Evolutionary conservation across 2,329 filamentous ascomycete species (phyloP).

Genomic region (Epichloe coenophiala): DNA sequence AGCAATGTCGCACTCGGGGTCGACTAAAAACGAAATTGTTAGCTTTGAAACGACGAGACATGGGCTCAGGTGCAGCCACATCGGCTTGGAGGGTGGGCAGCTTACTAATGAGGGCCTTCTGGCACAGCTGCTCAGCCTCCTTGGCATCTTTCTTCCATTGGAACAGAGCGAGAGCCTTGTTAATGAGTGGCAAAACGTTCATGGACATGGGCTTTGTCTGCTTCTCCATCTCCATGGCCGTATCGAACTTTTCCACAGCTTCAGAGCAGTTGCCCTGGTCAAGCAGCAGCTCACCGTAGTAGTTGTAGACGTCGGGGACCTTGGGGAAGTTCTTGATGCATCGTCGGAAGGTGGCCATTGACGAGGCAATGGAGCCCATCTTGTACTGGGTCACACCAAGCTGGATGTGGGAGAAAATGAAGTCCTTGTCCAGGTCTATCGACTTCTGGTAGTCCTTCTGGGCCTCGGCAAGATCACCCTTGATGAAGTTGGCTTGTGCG

Average conservation of each 20-base stretch:
- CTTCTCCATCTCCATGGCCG: slow-evolving; percentile 97
- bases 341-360: slow-evolving; percentile 94
- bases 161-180: slow-evolving; percentile 94
- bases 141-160: slow-evolving; percentile 96
- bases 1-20: slow-evolving; percentile 96
- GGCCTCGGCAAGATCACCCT: slow-evolving; percentile 81
- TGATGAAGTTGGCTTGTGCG: slow-evolving; percentile 95
- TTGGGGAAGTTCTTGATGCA: slow-evolving; percentile 98
- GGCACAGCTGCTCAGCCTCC: slow-evolving; percentile 90
- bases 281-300: slow-evolving; percentile 92
- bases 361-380: slow-evolving; percentile 95
- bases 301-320: slow-evolving; percentile 97
- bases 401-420: slow-evolving; percentile 99
- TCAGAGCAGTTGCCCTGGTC: slow-evolving; percentile 94
- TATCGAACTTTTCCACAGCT: slow-evolving; percentile 96
- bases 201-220: slow-evolving; percentile 85
- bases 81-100: slow-evolving; percentile 13
- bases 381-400: slow-evolving; percentile 99
- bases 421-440: slow-evolving; percentile 87
- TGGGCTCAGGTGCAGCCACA: not conserved
- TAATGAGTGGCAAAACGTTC: slow-evolving; percentile 95
- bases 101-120: slow-evolving; percentile 94
- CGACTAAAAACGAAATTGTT: slow-evolving; percentile 44
- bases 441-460: slow-evolving; percentile 99
- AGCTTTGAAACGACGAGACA: not conserved